Base-by-base conservation (phyloP, 148 eudicot species). In the Dianthus caryophyllus region DNA sequence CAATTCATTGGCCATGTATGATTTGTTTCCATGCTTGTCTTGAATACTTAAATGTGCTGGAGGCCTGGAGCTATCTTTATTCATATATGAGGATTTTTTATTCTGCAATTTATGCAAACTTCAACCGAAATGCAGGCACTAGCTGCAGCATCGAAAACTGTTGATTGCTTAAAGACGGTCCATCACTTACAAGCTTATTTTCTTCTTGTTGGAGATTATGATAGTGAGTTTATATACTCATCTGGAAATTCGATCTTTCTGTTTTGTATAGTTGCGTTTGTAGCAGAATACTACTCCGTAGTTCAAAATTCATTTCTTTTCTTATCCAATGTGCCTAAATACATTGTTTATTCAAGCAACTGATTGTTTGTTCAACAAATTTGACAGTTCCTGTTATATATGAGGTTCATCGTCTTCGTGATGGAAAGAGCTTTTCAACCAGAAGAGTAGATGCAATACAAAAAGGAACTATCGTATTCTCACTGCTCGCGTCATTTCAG, bases 131-230 rank as follows among this genome's bases (percentile, higher is more conserved):
- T 84, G 82, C 91, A 95, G 99, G 97, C 97, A 57, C 71, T 95
- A 51, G 99, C 99, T 79, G 99, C 99, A 63, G 99, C 99, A 65
- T 79, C 96, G 68, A 95, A 95, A 79, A 90, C 99, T 75, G 96
- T 95, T 66, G 99, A 90, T 81, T 84, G 80, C 61, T 88, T 85
- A 12, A 95, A 95, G 84, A 69, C 78, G 50, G 83, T 88, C 67
- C 97, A 95, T 78, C 95, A 96, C 81, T 81, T 95, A 64, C 99
- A 90, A 83, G 96, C 86, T 36, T 90, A 87, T 84, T 95, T 95
- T 77, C 96, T 90, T 77, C 96, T 90, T 73, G 79, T 78, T 61
- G 98, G 98, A 63, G 97, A 90, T 85, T 51, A 75, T 73, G 79
- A 90, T 56, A 74, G 98, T 94, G 77, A 87, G 96, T 83, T 70